Base-by-base conservation (phyloP, 2,329 filamentous ascomycete genomes). In the Talaromyces sp. region DNA sequence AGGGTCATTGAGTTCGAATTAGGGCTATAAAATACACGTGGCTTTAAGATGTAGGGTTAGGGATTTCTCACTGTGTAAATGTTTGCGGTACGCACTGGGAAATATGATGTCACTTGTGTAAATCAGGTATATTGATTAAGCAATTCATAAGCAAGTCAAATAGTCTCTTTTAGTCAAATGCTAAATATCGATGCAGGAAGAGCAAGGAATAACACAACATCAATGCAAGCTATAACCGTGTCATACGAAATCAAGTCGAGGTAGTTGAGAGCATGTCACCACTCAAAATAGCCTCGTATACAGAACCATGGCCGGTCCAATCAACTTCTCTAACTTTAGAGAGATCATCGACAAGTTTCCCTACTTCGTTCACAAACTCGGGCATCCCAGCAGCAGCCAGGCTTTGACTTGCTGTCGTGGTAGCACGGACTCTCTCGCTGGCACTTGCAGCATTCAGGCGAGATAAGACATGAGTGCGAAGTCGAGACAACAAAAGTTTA, bases 391-490 rank as follows among this genome's bases (percentile, higher is more conserved):
- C 83, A 1, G 79, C 79, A 6, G 85, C 83, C 48, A 88, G 74
- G 9, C 80, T 80, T 62, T 87, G 84, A 12, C 79, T 83, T 8
- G 85, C 85, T 1, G 80, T 82, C 32, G 79, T 83, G 0, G 83
- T 84, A 10, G 80, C 80, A 12, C 82, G 77, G 14, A 87, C 81
- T 19, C 83, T 74, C 66, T 88, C 85, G 17, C 81, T 81, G 2
- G 82, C 81, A 63, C 82, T 86, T n/a, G 77, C 79, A n/a, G 85
- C 85, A 46, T 79, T 81, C 0, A 88, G 76, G 10, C 85, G 81
- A 35, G 78, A 78, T 46, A 79, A 72, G 10, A 81, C 69, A 66
- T 88, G 85, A 0, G 79, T 78, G 53, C 82, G 82, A 24, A 88
- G 75, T 3, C 85, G 80, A 55, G 84, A 82, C 65, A 85, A 81